Evolutionary conservation across 306 rosid genomes (phyloP).

Genomic region (Quercus bicolor): DNA sequence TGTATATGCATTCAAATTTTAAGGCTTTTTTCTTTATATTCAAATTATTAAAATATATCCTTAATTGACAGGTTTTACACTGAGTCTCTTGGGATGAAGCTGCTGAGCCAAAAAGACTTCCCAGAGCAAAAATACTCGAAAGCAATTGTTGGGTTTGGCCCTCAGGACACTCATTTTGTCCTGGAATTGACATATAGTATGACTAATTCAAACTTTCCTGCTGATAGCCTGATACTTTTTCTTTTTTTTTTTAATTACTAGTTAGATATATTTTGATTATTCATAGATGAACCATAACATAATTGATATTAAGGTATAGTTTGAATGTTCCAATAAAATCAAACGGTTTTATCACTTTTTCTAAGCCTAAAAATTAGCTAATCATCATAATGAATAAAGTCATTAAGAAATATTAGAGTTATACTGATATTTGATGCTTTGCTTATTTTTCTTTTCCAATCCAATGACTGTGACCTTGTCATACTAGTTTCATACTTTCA

Average conservation of each 20-base stretch:
- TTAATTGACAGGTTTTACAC: conserved; percentile 66
- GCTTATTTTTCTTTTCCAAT: no score
- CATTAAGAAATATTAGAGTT: no score
- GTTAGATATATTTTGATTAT: neutral
- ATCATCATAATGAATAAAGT: no score
- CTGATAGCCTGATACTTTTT: neutral
- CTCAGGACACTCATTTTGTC: conserved; percentile 69
- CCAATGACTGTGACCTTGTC: no score
- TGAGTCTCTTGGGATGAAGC: conserved; percentile 78
- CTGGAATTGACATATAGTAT: conserved; percentile 87
- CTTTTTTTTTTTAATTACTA: neutral
- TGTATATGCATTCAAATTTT: neutral
- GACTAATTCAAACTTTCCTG: conserved; percentile 13
- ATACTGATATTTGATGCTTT: no score
- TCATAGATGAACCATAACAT: no score
- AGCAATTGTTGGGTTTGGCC: conserved; percentile 88
- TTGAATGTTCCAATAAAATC: no score
- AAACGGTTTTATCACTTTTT: no score
- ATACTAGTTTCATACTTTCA: no score
- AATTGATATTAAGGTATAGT: no score
- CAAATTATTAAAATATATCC: neutral
- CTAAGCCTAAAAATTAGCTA: no score
- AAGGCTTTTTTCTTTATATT: conserved; percentile 5
- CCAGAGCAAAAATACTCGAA: conserved; percentile 85
- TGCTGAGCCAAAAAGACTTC: conserved; percentile 70